These are phyloP conservation scores for Hebeloma cylindrosporum DNA, from an alignment of 768 basidiomycete species.

Conservation along the genomic window DNA sequence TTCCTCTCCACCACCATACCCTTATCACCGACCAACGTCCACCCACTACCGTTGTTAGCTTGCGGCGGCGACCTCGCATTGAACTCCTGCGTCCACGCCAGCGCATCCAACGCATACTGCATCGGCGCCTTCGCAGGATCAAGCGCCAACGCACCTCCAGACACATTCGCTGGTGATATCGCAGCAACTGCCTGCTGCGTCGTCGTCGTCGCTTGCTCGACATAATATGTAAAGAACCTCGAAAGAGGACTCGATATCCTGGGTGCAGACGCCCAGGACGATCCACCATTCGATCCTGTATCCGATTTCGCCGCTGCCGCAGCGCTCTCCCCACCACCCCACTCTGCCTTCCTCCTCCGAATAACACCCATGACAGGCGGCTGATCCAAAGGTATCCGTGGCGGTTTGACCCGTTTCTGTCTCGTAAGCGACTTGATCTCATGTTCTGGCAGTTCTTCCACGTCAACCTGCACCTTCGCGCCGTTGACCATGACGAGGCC, in stretches of 20 bases:
- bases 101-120: slow-evolving; percentile 79
- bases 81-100: slow-evolving; percentile 76
- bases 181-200: slow-evolving; percentile 80
- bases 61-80: slow-evolving; percentile 45
- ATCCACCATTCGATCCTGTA: slow-evolving; percentile 11
- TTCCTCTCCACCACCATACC: slow-evolving; percentile 76
- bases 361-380: slow-evolving; percentile 79
- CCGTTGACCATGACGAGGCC: slow-evolving; percentile 90
- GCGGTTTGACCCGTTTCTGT: slow-evolving; percentile 84
- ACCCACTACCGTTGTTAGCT: slow-evolving; percentile 44
- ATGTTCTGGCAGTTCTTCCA: slow-evolving; percentile 82
- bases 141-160: slow-evolving; percentile 40
- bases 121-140: slow-evolving; percentile 67
- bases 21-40: slow-evolving; percentile 77
- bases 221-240: slow-evolving; percentile 70
- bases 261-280: slow-evolving; percentile 56
- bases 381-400: slow-evolving; percentile 89
- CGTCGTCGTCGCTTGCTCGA: slow-evolving; percentile 70
- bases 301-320: slow-evolving; percentile 9
- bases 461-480: slow-evolving; percentile 76
- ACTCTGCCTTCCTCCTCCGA: slow-evolving; percentile 67
- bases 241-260: slow-evolving; percentile 68
- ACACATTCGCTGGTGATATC: slow-evolving; percentile 56
- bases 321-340: slow-evolving; percentile 45
- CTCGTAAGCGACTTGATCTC: slow-evolving; percentile 83